These are phyloP conservation scores for Pseudotsuga menziesii DNA, from an alignment of 75 land plant genomes.

Conservation along the genomic window DNA sequence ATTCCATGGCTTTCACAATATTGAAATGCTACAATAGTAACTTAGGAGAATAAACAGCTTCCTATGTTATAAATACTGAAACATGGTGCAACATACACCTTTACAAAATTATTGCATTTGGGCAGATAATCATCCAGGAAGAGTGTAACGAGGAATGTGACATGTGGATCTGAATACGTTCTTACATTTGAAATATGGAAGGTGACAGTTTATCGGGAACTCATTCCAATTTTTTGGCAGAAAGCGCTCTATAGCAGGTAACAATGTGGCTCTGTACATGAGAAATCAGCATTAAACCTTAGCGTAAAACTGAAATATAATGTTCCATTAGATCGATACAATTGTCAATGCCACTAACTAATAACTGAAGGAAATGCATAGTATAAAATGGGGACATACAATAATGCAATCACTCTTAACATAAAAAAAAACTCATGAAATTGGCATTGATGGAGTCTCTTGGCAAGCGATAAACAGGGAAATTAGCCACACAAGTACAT, in stretches of 20 bases:
- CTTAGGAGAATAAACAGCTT: neutral
- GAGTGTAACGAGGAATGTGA: too few relatives aligned
- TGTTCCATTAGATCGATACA: neutral
- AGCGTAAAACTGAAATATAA: neutral
- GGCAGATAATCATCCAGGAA: too few relatives aligned
- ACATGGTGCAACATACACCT: neutral
- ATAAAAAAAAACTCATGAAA: slow-evolving; percentile 19
- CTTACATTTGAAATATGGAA: slow-evolving; percentile 78
- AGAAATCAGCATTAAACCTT: slow-evolving; percentile 5
- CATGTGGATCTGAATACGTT: too few relatives aligned
- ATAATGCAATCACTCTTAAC: too few relatives aligned
- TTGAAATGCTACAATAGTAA: neutral
- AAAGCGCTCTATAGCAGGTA: slow-evolving; percentile 72
- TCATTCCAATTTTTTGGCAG: slow-evolving; percentile 83
- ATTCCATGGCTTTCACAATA: neutral
- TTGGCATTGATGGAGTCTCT: too few relatives aligned
- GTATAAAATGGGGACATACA: neutral
- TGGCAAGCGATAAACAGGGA: neutral
- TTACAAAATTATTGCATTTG: too few relatives aligned
- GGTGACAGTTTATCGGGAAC: slow-evolving; percentile 36
- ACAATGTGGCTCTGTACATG: slow-evolving; percentile 70
- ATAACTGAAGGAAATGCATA: neutral
- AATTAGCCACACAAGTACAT: neutral
- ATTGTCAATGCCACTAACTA: neutral
- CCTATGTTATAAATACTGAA: neutral